These are phyloP conservation scores for Silene noctiflora DNA, from an alignment of 179 eudicot genomes.

Conservation along the genomic window DNA sequence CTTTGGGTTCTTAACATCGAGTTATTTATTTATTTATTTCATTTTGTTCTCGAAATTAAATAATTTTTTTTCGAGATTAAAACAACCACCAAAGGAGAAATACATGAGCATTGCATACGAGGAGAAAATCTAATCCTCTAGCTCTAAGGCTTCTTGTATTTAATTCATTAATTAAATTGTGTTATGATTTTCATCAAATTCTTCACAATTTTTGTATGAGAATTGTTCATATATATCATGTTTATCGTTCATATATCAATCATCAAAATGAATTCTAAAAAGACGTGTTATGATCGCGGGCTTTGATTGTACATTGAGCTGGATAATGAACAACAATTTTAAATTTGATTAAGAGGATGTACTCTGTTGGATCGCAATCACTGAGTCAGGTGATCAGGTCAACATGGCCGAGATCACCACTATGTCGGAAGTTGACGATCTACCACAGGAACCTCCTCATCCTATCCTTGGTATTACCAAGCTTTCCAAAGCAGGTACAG, in stretches of 20 bases:
- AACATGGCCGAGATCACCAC: conserved; percentile 52
- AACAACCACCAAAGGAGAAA: background rate
- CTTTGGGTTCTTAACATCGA: conserved; percentile 31
- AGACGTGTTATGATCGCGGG: too few species aligned
- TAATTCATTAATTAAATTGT: background rate
- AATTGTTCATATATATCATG: background rate
- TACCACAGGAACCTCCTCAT: conserved; percentile 84
- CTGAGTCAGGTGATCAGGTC: conserved; percentile 27
- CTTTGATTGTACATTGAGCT: too few species aligned
- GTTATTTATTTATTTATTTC: background rate
- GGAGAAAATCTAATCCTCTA: background rate
- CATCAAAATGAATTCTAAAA: background rate
- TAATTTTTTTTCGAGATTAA: background rate
- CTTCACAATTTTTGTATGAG: background rate
- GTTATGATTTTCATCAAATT: too few species aligned
- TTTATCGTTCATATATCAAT: background rate
- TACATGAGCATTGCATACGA: conserved; percentile 8
- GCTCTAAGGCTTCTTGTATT: conserved; percentile 15
- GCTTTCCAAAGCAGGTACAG: conserved; percentile 66
- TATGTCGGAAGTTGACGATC: conserved; percentile 56
- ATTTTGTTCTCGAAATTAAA: background rate
- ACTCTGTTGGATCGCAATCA: conserved; percentile 34
- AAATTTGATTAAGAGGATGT: background rate
- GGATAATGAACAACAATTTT: too few species aligned
- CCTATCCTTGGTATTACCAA: conserved; percentile 86